Percentiles rank a stretch among this genome's conserved stretches.
Conservation (phyloP, 192 early-diverging fungal species). For the Backusella luteola region DNA sequence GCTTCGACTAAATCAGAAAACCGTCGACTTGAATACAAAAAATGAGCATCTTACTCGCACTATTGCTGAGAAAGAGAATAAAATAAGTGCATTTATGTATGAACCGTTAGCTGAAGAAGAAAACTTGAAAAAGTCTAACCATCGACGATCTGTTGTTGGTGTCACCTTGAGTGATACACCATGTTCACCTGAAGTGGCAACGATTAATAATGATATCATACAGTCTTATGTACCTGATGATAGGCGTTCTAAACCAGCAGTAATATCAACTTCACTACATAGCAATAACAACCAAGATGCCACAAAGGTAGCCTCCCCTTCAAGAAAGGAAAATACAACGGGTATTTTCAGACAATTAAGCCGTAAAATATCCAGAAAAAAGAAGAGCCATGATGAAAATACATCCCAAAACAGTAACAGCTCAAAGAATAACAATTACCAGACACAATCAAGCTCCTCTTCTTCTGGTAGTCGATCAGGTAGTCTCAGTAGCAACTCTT, state of each 20-base stretch:
- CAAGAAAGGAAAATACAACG: background rate
- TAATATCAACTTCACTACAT: background rate
- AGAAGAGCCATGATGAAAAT: background rate
- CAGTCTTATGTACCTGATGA: background rate
- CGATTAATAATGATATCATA: conserved; percentile 2
- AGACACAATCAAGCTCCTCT: background rate
- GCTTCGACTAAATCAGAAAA: conserved; percentile 4
- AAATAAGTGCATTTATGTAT: conserved; percentile 19
- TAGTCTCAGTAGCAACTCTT: background rate
- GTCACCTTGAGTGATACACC: background rate
- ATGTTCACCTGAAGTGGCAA: background rate
- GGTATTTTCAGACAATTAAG: conserved; percentile 5
- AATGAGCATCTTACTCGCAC: background rate
- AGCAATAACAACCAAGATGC: background rate
- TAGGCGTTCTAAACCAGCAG: background rate
- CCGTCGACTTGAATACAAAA: background rate
- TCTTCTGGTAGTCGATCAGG: background rate
- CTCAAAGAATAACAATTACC: background rate
- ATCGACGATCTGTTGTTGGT: background rate
- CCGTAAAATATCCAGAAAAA: conserved; percentile 3
- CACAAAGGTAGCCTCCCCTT: background rate
- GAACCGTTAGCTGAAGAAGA: background rate
- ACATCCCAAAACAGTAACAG: background rate
- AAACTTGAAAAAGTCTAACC: background rate
- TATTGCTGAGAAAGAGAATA: conserved; percentile 13